phyloP scores from a whole-genome alignment of 1,284 basidiomycete genomes.

The Exobasidium cylindrosporum region DNA sequence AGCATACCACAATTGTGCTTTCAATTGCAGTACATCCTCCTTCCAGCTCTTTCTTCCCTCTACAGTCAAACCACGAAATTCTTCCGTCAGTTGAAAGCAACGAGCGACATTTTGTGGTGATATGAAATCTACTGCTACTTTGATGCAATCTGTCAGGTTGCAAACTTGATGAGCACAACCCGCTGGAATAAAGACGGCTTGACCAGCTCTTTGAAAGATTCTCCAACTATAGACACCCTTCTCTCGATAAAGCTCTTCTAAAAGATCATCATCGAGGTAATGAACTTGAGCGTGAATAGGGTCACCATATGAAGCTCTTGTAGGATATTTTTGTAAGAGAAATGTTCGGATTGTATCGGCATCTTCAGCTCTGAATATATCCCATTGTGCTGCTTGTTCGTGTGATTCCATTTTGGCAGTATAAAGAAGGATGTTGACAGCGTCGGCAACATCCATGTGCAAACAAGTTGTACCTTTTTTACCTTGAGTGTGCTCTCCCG shows the following conservation, averaged over 20 bases:
- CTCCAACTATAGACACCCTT: slow-evolving; percentile 74
- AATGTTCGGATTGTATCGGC: slow-evolving; percentile 74
- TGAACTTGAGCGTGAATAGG: slow-evolving; percentile 87
- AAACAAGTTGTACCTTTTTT: slow-evolving; percentile 79
- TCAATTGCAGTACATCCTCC: slow-evolving; percentile 85
- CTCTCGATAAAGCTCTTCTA: slow-evolving; percentile 68
- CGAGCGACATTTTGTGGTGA: slow-evolving; percentile 83
- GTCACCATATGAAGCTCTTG: slow-evolving; percentile 58
- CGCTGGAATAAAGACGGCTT: slow-evolving; percentile 91
- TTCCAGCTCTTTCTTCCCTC: slow-evolving; percentile 72
- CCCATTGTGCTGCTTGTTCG: slow-evolving; percentile 74
- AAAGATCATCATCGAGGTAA: slow-evolving; percentile 72
- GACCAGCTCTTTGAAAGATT: slow-evolving; percentile 83
- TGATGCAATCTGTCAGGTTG: slow-evolving; percentile 86
- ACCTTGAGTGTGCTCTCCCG: slow-evolving; percentile 56
- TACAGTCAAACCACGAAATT: slow-evolving; percentile 67
- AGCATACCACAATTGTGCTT: slow-evolving; percentile 83
- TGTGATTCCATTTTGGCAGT: slow-evolving; percentile 16
- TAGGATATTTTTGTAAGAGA: slow-evolving; percentile 54
- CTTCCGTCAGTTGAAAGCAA: slow-evolving; percentile 77
- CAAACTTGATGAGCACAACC: slow-evolving; percentile 90
- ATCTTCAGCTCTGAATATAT: slow-evolving; percentile 79
- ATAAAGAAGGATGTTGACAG: slow-evolving; percentile 74
- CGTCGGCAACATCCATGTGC: slow-evolving; percentile 96
- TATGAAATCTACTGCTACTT: slow-evolving; percentile 94